Conservation (phyloP, 2,329 filamentous ascomycete species). For the Aspergillus niger region DNA sequence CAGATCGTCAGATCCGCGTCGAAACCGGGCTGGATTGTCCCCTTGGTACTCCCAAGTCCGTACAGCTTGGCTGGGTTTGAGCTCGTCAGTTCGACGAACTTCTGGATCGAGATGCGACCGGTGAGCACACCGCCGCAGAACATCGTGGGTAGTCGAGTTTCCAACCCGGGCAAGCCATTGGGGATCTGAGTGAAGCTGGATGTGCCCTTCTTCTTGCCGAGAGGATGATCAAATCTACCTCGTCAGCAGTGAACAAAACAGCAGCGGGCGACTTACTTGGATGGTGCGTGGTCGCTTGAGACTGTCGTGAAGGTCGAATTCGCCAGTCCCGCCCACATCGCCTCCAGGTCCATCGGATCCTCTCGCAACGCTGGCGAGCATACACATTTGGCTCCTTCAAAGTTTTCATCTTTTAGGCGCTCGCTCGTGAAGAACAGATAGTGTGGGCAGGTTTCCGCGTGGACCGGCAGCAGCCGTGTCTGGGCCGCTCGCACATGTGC, state of each 20-base stretch:
- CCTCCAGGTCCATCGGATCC: constrained; percentile 50
- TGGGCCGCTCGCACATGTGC: constrained; percentile 55
- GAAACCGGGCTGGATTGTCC: constrained; percentile 44
- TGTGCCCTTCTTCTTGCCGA: constrained; percentile 42
- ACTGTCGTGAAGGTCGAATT: constrained; percentile 60
- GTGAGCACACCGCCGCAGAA: constrained; percentile 31
- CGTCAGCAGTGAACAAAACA: background rate
- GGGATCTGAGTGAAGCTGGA: constrained; percentile 45
- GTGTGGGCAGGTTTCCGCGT: constrained; percentile 61
- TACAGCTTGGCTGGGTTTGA: constrained; percentile 50
- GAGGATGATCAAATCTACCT: constrained; percentile 29
- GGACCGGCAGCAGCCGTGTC: constrained; percentile 54
- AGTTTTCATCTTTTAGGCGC: constrained; percentile 45
- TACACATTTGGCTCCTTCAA: constrained; percentile 55
- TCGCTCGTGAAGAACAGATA: constrained; percentile 57
- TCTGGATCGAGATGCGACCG: constrained; percentile 37
- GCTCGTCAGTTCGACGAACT: constrained; percentile 49
- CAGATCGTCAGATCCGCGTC: constrained; percentile 50
- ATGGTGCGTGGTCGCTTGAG: constrained; percentile 52
- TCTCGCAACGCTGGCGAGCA: constrained; percentile 56
- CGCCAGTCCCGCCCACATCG: constrained; percentile 54
- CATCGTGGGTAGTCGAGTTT: constrained; percentile 45
- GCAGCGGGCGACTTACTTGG: constrained; percentile 23
- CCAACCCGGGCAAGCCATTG: constrained; percentile 48
- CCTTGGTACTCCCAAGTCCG: constrained; percentile 44